Evolutionary conservation across 2,329 filamentous ascomycete species (phyloP), one percentile per base, ranked within the genome.

Genomic region (Chrysosporium keratinophilum): DNA sequence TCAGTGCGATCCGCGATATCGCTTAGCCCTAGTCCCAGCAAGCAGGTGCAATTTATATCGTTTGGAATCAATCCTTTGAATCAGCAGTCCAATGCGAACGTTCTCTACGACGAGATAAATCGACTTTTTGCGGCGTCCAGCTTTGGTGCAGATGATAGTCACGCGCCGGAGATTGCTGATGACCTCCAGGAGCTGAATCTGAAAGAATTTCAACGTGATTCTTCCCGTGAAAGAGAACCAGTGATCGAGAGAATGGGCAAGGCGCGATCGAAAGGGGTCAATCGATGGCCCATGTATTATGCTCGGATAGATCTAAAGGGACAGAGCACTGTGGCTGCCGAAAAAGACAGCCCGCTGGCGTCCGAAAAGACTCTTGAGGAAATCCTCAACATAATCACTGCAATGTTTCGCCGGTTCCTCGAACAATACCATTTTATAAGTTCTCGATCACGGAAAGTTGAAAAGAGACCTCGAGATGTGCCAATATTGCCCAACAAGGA

Each of bases 201-300:
- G 49, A 65, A 48, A 71, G 76, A 58, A 65, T 64, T 51, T 2
- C 50, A 56, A 15, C 54, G 56, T n/a, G n/a, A n/a, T n/a, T n/a
- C n/a, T n/a, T n/a, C n/a, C n/a, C n/a, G n/a, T 14, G 50, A 50
- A 20, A 51, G 55, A 17, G 40, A 44, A 5, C 17, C 43, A 12
- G 9, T 19, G 40, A n/a, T 20, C 34, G 51, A 76, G 55, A 67
- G 62, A 5, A 73, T 76, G 28, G 72, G 71, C 1, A 78, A 74
- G 6, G 61, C 70, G 11, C 76, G 74, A 42, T 43, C 46, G 7
- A 91, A 87, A 64, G 77, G 82, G 0, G 73, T 90, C 9, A 88
- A 96, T 62, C 79, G 81, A 49, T 93, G 88, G 82, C 89, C 91
- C 0, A 91, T 91, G 83, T 97, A 95, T 62, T 85, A 83, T 61